Conservation (phyloP, 352 stramenopile genomes). For the Hyaloperonospora arabidopsidis region DNA sequence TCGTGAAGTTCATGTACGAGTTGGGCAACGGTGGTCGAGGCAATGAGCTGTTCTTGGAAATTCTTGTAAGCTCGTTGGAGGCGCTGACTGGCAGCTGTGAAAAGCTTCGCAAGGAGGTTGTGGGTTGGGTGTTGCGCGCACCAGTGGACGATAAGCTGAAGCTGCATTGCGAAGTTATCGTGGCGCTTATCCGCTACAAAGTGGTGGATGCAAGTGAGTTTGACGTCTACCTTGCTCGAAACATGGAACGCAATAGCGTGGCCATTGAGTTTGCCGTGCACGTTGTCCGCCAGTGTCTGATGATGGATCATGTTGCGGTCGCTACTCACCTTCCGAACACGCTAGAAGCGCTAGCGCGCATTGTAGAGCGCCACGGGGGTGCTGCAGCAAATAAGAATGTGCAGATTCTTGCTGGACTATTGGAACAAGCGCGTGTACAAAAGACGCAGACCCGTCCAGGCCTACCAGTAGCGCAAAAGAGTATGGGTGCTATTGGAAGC, state of each 20-base stretch:
- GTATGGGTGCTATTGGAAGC: slow-evolving; percentile 50
- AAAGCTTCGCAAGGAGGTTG: slow-evolving; percentile 91
- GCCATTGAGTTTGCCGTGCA: slow-evolving; percentile 96
- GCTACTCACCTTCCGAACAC: slow-evolving; percentile 90
- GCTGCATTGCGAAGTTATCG: slow-evolving; percentile 92
- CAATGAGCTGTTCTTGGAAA: slow-evolving; percentile 92
- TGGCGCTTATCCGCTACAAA: slow-evolving; percentile 92
- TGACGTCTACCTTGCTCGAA: slow-evolving; percentile 91
- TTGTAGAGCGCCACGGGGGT: slow-evolving; percentile 74
- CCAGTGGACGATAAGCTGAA: slow-evolving; percentile 92
- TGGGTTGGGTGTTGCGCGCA: slow-evolving; percentile 90
- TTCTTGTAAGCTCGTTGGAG: slow-evolving; percentile 91
- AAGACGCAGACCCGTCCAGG: slow-evolving; percentile 27
- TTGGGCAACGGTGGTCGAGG: slow-evolving; percentile 69
- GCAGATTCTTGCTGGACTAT: slow-evolving; percentile 66
- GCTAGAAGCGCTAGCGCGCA: slow-evolving; percentile 84
- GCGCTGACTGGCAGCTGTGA: slow-evolving; percentile 88
- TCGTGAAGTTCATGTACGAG: slow-evolving; percentile 98
- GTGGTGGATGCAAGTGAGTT: slow-evolving; percentile 90
- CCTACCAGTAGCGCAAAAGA: slow-evolving; percentile 31
- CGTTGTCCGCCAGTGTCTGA: slow-evolving; percentile 88
- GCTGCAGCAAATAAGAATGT: slow-evolving; percentile 78
- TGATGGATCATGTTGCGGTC: slow-evolving; percentile 89
- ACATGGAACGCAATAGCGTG: slow-evolving; percentile 91
- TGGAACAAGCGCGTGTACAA: slow-evolving; percentile 72